Evolutionary conservation across 2,329 filamentous ascomycete genomes (phyloP).

Genomic region (Gnomoniopsis smithogilvyi): DNA sequence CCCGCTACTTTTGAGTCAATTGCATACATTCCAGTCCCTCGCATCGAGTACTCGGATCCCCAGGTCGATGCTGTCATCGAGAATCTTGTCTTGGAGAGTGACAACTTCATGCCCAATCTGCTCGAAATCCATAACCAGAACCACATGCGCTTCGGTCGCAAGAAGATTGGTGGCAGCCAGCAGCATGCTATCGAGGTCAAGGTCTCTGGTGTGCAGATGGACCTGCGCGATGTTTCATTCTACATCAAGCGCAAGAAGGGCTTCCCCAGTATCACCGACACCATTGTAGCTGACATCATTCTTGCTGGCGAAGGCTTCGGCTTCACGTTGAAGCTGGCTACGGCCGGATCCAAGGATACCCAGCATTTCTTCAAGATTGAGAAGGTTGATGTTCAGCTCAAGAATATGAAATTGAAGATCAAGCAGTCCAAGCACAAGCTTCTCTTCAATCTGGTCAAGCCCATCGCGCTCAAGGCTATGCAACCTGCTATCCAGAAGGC

Average conservation of each 20-base stretch:
- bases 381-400: conserved; percentile 78
- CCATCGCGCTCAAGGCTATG: conserved; percentile 78
- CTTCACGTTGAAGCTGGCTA: conserved; percentile 88
- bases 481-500: conserved; percentile 83
- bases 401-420: conserved; percentile 81
- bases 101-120: conserved; percentile 94
- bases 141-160: conserved; percentile 92
- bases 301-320: conserved; percentile 84
- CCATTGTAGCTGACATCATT: conserved; percentile 83
- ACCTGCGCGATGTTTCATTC: conserved; percentile 86
- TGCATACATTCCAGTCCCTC: conserved; percentile 87
- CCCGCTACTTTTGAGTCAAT: conserved; percentile 79
- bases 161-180: conserved; percentile 76
- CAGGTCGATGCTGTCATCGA: conserved; percentile 87
- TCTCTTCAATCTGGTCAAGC: conserved; percentile 83
- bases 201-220: conserved; percentile 88
- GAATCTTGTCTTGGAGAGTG: conserved; percentile 91
- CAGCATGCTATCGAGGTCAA: conserved; percentile 80
- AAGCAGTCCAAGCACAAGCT: conserved; percentile 95
- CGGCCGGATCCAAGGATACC: conserved; percentile 69
- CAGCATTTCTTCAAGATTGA: conserved; percentile 94
- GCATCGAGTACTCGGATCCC: conserved; percentile 86
- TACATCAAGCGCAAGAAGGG: conserved; percentile 94
- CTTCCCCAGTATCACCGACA: conserved; percentile 84
- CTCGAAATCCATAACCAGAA: conserved; percentile 88